A percentile compares a stretch with the other conserved stretches of the same genome.
Conservation (phyloP, 768 basidiomycete genomes). For the Russula sp. region DNA sequence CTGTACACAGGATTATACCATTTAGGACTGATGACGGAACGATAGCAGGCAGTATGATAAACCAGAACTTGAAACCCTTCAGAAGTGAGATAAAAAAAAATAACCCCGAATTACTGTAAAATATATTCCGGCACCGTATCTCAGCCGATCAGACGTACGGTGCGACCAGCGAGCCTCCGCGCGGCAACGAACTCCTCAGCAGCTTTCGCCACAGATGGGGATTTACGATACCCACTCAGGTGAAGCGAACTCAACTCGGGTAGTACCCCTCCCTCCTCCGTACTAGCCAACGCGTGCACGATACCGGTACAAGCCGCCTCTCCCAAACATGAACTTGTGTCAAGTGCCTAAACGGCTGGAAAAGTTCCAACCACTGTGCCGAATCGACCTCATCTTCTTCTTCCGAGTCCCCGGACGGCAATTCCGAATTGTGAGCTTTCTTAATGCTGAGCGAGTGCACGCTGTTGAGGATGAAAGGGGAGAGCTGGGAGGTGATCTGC, state of each 20-base stretch:
- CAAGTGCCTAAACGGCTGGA: neutral
- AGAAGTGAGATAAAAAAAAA: too few relatives aligned
- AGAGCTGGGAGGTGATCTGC: neutral
- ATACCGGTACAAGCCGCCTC: neutral
- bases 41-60: too few relatives aligned
- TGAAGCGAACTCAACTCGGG: neutral
- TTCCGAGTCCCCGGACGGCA: neutral
- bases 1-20: too few relatives aligned
- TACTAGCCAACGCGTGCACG: neutral
- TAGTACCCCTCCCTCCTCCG: neutral
- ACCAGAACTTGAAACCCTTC: too few relatives aligned
- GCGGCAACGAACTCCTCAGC: neutral
- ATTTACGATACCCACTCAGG: neutral
- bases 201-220: neutral
- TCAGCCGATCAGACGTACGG: neutral
- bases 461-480: neutral
- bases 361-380: constrained; percentile 9
- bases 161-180: neutral
- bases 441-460: neutral
- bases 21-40: too few relatives aligned
- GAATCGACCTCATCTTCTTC: neutral
- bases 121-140: too few relatives aligned
- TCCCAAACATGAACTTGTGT: neutral
- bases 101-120: too few relatives aligned
- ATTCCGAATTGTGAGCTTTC: too few relatives aligned